Base-by-base conservation (phyloP, 805 yeast species). In the Wickerhamomyces hampshirensis region DNA sequence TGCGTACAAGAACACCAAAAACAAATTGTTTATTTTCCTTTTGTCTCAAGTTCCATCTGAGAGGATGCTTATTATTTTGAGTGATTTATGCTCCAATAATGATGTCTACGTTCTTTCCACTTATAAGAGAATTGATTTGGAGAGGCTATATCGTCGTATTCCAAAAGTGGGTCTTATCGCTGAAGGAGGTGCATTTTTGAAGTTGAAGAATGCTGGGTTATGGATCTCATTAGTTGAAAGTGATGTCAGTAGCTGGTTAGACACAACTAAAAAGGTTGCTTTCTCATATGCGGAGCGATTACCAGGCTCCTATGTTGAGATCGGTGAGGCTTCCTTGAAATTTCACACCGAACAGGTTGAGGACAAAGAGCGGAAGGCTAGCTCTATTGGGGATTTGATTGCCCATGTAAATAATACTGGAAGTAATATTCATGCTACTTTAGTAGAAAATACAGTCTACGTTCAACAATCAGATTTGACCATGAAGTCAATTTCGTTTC, bases 121-220 rank as follows among this genome's bases (percentile, higher is more conserved):
- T 30, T 71, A 79, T 51, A 78, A 77, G 35, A 69, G 82, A 40
- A 59, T 68, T 2, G 84, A 80, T 28, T 61, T 89, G 52, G 84
- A 82, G 42, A 68, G 84, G 37, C 62, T 77, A 35, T 88, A 80
- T 61, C 68, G 81, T 14, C 71, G 86, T 46, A 70, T 77, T 4
- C 75, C 82, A 1, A 75, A 75, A 28, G 52, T 89, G 21, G 97
- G 97, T 0, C 65, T 91, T 35, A 78, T 91, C 44, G 95, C 96
- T 1, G 98, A 89, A 58, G 80, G 82, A 53, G 98, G 98, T 26
- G 94, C 87, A 0, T 86, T 73, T 50, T 69, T 91, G 23, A 79
- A 73, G 55, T 51, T 76, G 14, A 70, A 71, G 12, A 69, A 73
- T 15, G 51, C 56, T 46, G 64, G 18, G 59, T 59, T 28, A 5